These are phyloP conservation scores for Rutstroemia sp. DNA, from an alignment of 2,329 filamentous ascomycete species.

Conservation along the genomic window DNA sequence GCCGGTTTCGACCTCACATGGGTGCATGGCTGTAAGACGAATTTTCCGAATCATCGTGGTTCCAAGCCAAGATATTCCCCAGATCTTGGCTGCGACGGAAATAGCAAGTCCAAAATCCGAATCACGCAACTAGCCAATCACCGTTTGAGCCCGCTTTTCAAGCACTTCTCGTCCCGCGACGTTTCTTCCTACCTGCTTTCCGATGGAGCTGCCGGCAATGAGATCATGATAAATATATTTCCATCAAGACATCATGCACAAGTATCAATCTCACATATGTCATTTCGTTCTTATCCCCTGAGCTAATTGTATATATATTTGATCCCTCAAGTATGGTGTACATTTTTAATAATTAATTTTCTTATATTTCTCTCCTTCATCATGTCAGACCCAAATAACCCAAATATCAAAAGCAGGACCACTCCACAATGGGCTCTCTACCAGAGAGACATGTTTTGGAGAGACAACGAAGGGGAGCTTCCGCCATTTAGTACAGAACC, in stretches of 20 bases:
- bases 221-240: constrained; percentile 1
- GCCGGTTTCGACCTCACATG: no score
- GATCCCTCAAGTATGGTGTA: neutral
- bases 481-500: constrained; percentile 49
- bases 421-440: constrained; percentile 49
- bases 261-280: neutral
- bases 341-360: neutral
- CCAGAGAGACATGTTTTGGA: constrained; percentile 49
- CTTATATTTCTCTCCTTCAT: neutral
- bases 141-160: no score
- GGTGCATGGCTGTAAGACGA: no score
- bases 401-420: constrained; percentile 40
- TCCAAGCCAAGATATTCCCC: no score
- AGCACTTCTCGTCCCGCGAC: no score
- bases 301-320: neutral
- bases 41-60: no score
- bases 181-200: no score
- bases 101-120: no score
- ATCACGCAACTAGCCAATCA: no score
- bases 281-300: neutral
- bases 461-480: constrained; percentile 39
- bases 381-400: constrained; percentile 40
- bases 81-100: no score
- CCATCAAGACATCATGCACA: neutral
- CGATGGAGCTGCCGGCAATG: neutral